Base-by-base conservation (phyloP, 805 yeast genomes). In the Brettanomyces sp. region DNA sequence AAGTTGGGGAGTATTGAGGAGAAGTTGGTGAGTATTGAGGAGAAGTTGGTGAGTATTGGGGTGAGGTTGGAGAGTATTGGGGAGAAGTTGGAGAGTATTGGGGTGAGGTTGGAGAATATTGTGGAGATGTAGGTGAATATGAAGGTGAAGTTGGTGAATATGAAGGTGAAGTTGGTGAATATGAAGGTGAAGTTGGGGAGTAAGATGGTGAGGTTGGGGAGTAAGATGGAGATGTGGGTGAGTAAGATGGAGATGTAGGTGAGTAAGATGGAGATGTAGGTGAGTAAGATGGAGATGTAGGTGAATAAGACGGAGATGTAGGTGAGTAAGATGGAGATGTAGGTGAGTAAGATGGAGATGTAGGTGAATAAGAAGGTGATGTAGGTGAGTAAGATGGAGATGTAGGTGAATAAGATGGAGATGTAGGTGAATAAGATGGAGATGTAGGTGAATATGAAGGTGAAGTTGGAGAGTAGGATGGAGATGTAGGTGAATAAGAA, bases 11-110 rank as follows among this genome's bases (percentile, higher is more conserved):
- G 62, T 86, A 83, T 6, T 69, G 61, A 47, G 91, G 90, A 3
- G 80, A 74, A 0, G 88, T 85, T 42, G 95, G 95, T 1, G 82
- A 73, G 64, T 87, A 87, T 1, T 71, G 61, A 52, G 95, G 95
- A 0, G 89, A 80, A 0, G 95, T 85, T 49, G 95, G 95, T 0
- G 85, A 75, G 60, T 82, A 82, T 25, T 67, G 54, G 49, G 96
- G 97, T 0, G 91, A 82, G 0, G 95, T 86, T 50, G 93, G 91
- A 0, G 79, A 70, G 58, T 82, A 83, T 4, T 65, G 56, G 52
- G 85, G 85, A 1, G 85, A 77, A 0, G 93, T 85, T 43, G 95
- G 86, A 0, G 77, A 68, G 61, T 79, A 80, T 18, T 18, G 18
- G 2, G 18, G 18, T 18, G 18, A 18, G 2, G 18, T 18, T 18